These are phyloP conservation scores for Rhododendron vialii DNA, from an alignment of 148 eudicot genomes.

Conservation along the genomic window DNA sequence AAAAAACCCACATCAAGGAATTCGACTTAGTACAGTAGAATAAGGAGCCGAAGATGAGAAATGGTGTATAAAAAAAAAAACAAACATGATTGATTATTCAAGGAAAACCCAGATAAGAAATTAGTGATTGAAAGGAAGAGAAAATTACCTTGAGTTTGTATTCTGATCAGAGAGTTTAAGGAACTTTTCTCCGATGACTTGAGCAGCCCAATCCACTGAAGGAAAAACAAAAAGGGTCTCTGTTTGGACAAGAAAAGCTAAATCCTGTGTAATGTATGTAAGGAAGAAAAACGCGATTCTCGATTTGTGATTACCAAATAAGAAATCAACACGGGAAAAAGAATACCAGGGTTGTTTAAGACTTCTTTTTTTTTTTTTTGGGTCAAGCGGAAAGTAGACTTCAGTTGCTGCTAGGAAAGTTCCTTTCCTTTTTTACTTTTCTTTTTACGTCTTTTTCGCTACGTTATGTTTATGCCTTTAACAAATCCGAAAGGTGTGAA, in stretches of 20 bases:
- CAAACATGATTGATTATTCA: background rate
- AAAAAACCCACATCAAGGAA: background rate
- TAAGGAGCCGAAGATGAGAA: background rate
- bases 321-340: background rate
- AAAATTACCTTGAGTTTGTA: background rate
- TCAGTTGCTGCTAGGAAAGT: background rate
- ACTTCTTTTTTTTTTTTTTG: no score
- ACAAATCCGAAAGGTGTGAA: background rate
- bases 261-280: background rate
- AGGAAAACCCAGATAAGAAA: constrained; percentile 12
- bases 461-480: background rate
- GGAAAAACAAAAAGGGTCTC: background rate
- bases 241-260: background rate
- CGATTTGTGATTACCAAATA: background rate
- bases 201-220: background rate
- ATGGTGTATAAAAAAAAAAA: background rate
- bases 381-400: background rate
- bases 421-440: background rate
- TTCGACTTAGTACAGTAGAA: background rate
- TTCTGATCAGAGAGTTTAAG: background rate
- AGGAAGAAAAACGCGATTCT: background rate
- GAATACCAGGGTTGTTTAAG: background rate
- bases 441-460: background rate
- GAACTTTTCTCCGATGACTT: background rate
- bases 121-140: background rate